Base-by-base conservation (phyloP, 225 moss, liverwort and hornwort genomes). In the Takakia lepidozioides region DNA sequence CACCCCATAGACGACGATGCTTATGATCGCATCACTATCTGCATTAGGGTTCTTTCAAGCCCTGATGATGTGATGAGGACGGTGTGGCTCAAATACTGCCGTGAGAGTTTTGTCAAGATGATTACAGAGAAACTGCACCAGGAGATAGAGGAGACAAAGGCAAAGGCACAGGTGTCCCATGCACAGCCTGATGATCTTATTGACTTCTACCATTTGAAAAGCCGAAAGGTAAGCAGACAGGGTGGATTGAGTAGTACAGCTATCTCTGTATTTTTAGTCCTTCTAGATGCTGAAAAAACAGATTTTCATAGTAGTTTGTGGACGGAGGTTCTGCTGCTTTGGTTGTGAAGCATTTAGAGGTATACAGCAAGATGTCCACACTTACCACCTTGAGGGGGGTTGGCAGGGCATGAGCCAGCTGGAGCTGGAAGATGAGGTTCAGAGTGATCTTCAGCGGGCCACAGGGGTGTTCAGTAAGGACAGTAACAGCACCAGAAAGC, bases 181-280 rank as follows among this genome's bases (percentile, higher is more conserved):
- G 81, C 93, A 20, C 89, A 93, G 70, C 93, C 93, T n/a, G 93
- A 93, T 69, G 93, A 93, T 48, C 86, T 93, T 10, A 93, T 93
- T 47, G 93, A 93, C 58, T 89, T 93, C 59, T 86, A 89, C 54
- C 93, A 93, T 66, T 74, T 93, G 38, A 93, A 93, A 74, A 89
- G 84, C 51, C 73, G 81, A 57, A 93, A 93, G 91, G 91, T 91
- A 38, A 58, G 52, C 15, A 20, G 7, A 15, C 13, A 11, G 13
- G n/a, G 46, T 15, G 19, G 3, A 3, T n/a, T n/a, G n/a, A n/a
- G n/a, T n/a, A n/a, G n/a, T n/a, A n/a, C n/a, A n/a, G n/a, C n/a
- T n/a, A n/a, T n/a, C n/a, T n/a, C n/a, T n/a, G n/a, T n/a, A n/a
- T n/a, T n/a, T n/a, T n/a, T n/a, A n/a, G n/a, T n/a, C n/a, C n/a